A percentile compares a stretch with the other conserved stretches of the same genome.
phyloP scores from a whole-genome alignment of 495 filamentous ascomycete species.

The Ascobolus immersus region DNA sequence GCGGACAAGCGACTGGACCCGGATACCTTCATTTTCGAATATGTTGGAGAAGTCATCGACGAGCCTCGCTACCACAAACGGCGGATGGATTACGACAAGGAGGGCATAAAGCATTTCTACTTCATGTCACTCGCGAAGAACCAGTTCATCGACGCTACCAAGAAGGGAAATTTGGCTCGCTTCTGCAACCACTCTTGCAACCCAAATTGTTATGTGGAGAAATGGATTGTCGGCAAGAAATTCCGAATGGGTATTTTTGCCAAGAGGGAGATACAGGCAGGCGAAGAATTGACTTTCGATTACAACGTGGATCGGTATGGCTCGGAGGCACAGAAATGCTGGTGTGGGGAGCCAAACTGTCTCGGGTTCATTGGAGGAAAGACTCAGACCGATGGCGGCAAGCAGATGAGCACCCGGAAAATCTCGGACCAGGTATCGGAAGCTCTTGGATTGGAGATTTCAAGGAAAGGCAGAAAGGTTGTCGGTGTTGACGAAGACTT shows the following conservation, averaged over 20 bases:
- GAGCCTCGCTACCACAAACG: constrained; percentile 65
- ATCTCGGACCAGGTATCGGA: constrained; percentile 75
- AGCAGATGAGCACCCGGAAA: no score
- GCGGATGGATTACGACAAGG: constrained; percentile 74
- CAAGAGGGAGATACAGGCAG: constrained; percentile 55
- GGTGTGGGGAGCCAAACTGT: constrained; percentile 87
- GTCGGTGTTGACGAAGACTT: constrained; percentile 91
- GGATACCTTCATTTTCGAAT: constrained; percentile 89
- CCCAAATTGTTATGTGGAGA: constrained; percentile 97
- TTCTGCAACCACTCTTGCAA: constrained; percentile 99
- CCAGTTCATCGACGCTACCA: constrained; percentile 95
- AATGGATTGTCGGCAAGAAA: constrained; percentile 98
- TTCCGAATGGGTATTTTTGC: constrained; percentile 98
- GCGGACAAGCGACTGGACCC: constrained; percentile 48
- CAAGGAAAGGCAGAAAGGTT: constrained; percentile 71
- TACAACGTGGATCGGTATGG: constrained; percentile 99
- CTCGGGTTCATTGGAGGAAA: constrained; percentile 90
- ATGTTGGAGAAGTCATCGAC: constrained; percentile 94
- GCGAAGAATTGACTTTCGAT: constrained; percentile 97
- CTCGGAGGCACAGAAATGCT: constrained; percentile 86
- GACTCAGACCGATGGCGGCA: constrained; percentile 86
- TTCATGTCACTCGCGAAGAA: constrained; percentile 97
- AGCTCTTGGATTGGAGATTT: constrained; percentile 67
- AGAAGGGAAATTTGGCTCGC: constrained; percentile 79
- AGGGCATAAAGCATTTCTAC: constrained; percentile 97